These are phyloP conservation scores for Tulasnella sp. DNA, from an alignment of 768 basidiomycete species.

Conservation along the genomic window DNA sequence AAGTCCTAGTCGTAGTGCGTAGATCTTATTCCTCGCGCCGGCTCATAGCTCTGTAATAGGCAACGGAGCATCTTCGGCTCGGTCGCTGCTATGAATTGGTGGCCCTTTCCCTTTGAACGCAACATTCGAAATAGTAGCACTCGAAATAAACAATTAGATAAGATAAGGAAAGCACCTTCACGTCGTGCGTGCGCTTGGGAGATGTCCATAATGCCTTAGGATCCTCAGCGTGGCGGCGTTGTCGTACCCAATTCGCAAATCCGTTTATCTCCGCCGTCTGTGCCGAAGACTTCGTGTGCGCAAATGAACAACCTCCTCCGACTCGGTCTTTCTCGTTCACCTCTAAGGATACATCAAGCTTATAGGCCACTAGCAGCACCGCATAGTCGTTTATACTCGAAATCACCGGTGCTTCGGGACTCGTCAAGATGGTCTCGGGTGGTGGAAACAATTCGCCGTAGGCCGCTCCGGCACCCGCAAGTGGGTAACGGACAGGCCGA, in stretches of 20 bases:
- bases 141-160: no score
- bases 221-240: background rate
- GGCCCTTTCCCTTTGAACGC: no score
- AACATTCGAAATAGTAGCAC: no score
- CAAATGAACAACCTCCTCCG: slow-evolving; percentile 11
- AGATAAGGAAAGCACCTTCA: no score
- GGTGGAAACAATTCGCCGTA: background rate
- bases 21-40: no score
- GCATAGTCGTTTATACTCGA: background rate
- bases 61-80: no score
- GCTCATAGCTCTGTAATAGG: no score
- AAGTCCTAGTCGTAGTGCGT: no score
- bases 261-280: slow-evolving; percentile 6
- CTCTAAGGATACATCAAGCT: background rate
- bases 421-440: background rate
- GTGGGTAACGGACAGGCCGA: background rate
- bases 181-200: no score
- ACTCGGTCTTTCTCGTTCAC: background rate
- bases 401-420: background rate
- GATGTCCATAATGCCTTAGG: background rate
- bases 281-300: background rate
- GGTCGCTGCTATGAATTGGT: no score
- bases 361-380: background rate
- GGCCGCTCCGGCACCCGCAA: background rate
- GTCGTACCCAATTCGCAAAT: background rate